phyloP scores from a whole-genome alignment of 495 filamentous ascomycete genomes.

The Cudoniella acicularis region DNA sequence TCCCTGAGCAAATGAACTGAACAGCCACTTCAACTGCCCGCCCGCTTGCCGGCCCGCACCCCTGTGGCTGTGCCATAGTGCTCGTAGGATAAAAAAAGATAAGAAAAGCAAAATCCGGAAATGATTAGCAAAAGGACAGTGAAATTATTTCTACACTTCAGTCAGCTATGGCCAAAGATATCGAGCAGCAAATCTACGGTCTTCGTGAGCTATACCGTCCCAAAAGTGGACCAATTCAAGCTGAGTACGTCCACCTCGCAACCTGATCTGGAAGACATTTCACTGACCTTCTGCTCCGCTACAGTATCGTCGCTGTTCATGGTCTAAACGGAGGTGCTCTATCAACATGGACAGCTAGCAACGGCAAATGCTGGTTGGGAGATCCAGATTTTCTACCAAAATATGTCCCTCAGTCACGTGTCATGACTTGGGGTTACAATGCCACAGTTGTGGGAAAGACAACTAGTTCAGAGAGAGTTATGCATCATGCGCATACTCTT shows the following conservation, averaged over 20 bases:
- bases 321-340: constrained; percentile 6
- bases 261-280: too few relatives aligned
- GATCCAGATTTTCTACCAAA: constrained; percentile 26
- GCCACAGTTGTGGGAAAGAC: constrained; percentile 24
- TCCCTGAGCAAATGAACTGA: too few relatives aligned
- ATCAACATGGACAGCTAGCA: constrained; percentile 29
- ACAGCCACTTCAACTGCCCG: too few relatives aligned
- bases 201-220: background rate
- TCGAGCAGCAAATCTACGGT: background rate
- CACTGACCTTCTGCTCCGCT: too few relatives aligned
- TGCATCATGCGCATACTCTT: constrained; percentile 34
- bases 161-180: background rate
- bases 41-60: too few relatives aligned
- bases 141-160: background rate
- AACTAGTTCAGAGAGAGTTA: constrained; percentile 24
- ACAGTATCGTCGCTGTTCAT: background rate
- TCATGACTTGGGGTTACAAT: constrained; percentile 31
- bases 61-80: too few relatives aligned
- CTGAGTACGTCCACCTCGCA: background rate
- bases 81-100: too few relatives aligned
- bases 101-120: too few relatives aligned
- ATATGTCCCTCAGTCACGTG: constrained; percentile 25
- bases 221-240: background rate
- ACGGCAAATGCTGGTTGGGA: constrained; percentile 28
- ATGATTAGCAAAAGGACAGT: background rate